A percentile compares a stretch with the other conserved stretches of the same genome.
Conservation (phyloP, 176 grass and related monocot species). For the Bromus sterilis region DNA sequence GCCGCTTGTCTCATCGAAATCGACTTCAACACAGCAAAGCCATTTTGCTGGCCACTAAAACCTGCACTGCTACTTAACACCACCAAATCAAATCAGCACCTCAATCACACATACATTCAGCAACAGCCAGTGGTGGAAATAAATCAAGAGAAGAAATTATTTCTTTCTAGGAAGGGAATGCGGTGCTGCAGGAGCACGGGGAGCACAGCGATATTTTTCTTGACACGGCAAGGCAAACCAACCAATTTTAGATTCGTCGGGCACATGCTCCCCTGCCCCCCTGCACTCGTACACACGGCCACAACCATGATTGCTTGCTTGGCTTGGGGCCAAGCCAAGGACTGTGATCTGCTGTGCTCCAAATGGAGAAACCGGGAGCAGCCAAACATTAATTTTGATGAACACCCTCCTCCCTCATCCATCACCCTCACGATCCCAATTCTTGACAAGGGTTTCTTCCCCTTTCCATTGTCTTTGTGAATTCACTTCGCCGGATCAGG, state of each 20-base stretch:
- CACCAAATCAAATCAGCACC: too few species aligned
- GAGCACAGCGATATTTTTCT: neutral
- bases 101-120: neutral
- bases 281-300: slow-evolving; percentile 37
- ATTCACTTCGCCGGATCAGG: neutral
- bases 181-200: neutral
- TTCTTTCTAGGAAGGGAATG: too few species aligned
- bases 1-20: too few species aligned
- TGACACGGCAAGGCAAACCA: neutral
- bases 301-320: slow-evolving; percentile 12
- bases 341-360: neutral
- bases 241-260: neutral
- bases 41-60: too few species aligned
- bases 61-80: too few species aligned
- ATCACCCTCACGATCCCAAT: neutral
- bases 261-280: slow-evolving; percentile 41
- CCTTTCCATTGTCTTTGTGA: neutral
- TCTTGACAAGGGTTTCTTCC: neutral
- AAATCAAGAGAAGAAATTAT: too few species aligned
- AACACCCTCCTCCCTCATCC: neutral
- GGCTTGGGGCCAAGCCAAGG: neutral
- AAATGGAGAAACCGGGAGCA: neutral
- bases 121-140: too few species aligned
- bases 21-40: too few species aligned
- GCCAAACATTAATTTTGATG: neutral